These are phyloP conservation scores for Nitzschia sp. DNA, from an alignment of 108 stramenopile species.

Conservation along the genomic window DNA sequence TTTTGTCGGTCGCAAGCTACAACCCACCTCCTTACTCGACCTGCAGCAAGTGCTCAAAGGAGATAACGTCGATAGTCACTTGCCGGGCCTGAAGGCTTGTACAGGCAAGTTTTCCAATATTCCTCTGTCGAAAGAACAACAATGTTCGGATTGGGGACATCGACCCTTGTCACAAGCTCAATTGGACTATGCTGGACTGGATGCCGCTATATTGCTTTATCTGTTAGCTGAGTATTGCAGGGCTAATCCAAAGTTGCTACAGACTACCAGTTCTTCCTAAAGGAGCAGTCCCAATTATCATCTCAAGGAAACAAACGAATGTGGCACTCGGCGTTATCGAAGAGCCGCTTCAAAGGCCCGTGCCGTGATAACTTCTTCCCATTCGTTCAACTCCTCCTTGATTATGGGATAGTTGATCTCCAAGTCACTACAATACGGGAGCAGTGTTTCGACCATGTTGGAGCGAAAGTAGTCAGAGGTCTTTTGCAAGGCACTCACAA, in stretches of 20 bases:
- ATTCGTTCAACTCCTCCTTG: slow-evolving; percentile 33
- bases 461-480: slow-evolving; percentile 39
- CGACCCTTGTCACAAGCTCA: slow-evolving; percentile 41
- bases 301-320: too few species aligned
- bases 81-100: slow-evolving; percentile 32
- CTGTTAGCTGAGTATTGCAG: slow-evolving; percentile 28
- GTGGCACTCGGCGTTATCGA: background rate
- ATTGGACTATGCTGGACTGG: slow-evolving; percentile 51
- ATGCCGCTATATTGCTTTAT: slow-evolving; percentile 43
- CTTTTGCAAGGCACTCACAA: slow-evolving; percentile 29
- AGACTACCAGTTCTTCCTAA: too few species aligned
- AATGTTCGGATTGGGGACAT: slow-evolving; percentile 50
- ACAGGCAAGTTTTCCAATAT: slow-evolving; percentile 16
- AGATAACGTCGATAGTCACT: background rate
- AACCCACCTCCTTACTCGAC: slow-evolving; percentile 18
- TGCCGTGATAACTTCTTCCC: slow-evolving; percentile 35
- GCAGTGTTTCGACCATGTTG: slow-evolving; percentile 37
- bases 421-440: slow-evolving; percentile 45
- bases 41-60: slow-evolving; percentile 16
- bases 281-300: too few species aligned
- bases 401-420: slow-evolving; percentile 19
- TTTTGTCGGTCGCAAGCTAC: slow-evolving; percentile 2
- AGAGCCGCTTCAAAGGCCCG: slow-evolving; percentile 13
- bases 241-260: background rate
- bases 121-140: slow-evolving; percentile 37